Conservation (phyloP, 495 filamentous ascomycete genomes). For the Lepidopterella palustris region DNA sequence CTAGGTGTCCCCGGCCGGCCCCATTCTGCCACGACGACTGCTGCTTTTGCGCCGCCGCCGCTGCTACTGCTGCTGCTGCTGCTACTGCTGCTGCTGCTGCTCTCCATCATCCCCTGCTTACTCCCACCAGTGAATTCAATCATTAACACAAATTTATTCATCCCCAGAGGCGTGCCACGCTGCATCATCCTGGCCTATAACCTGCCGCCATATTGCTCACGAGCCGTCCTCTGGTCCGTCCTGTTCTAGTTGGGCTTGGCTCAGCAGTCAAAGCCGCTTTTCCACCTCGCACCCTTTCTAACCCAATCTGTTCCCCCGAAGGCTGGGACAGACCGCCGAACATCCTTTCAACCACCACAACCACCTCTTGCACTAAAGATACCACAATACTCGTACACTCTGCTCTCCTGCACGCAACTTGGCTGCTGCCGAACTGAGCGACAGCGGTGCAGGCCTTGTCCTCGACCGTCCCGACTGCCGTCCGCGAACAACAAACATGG, state of each 20-base stretch:
- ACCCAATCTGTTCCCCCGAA: neutral
- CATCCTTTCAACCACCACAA: neutral
- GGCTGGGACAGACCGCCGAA: neutral
- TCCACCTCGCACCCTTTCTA: neutral
- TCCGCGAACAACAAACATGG: slow-evolving; percentile 50
- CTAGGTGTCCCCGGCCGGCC: too few relatives aligned
- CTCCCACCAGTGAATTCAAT: neutral
- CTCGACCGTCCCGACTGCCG: neutral
- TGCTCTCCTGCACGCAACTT: neutral
- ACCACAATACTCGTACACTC: neutral
- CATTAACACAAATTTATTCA: too few relatives aligned
- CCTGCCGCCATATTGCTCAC: neutral
- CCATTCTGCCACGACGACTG: neutral
- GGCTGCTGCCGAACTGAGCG: neutral
- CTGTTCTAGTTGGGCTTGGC: neutral
- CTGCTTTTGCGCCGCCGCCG: neutral
- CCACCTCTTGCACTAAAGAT: neutral
- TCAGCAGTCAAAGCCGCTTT: neutral
- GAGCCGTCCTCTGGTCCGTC: neutral
- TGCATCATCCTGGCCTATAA: neutral
- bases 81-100: neutral
- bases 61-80: neutral
- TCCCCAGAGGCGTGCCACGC: neutral
- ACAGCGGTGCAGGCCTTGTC: neutral
- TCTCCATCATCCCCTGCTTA: neutral